phyloP scores from a whole-genome alignment of 148 eudicot genomes.

The Vaccinium darrowii region DNA sequence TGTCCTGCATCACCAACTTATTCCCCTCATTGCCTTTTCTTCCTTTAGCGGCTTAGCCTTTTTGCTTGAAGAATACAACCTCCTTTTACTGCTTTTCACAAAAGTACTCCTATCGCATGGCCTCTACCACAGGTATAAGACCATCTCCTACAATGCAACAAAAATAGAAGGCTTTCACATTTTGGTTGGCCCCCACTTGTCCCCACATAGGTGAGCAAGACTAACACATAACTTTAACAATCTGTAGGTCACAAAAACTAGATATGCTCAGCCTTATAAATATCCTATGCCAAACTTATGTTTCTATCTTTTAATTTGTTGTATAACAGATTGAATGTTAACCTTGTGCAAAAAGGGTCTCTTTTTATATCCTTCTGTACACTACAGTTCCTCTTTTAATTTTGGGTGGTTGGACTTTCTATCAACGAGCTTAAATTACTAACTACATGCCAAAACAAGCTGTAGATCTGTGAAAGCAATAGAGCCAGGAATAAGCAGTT shows the following conservation, averaged over 20 bases:
- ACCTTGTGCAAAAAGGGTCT: neutral
- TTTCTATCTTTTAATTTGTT: neutral
- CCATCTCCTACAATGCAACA: neutral
- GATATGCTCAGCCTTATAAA: neutral
- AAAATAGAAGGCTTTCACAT: neutral
- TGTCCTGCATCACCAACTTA: neutral
- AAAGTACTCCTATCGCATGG: neutral
- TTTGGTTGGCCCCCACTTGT: neutral
- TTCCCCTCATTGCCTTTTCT: neutral
- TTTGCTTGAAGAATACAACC: neutral
- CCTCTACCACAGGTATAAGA: neutral
- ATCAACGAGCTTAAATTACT: neutral
- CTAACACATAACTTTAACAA: neutral
- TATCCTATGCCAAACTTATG: neutral
- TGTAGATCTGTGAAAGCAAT: neutral
- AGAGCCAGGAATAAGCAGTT: neutral
- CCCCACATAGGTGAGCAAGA: neutral
- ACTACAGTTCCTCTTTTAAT: neutral
- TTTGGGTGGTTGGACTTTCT: neutral
- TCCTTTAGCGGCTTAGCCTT: neutral
- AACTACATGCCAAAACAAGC: neutral
- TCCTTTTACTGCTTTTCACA: no score
- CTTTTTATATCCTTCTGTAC: neutral
- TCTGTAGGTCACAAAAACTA: neutral
- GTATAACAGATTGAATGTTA: neutral